Evolutionary conservation across 1,284 basidiomycete species (phyloP).

Genomic region (Papiliotrema laurentii): DNA sequence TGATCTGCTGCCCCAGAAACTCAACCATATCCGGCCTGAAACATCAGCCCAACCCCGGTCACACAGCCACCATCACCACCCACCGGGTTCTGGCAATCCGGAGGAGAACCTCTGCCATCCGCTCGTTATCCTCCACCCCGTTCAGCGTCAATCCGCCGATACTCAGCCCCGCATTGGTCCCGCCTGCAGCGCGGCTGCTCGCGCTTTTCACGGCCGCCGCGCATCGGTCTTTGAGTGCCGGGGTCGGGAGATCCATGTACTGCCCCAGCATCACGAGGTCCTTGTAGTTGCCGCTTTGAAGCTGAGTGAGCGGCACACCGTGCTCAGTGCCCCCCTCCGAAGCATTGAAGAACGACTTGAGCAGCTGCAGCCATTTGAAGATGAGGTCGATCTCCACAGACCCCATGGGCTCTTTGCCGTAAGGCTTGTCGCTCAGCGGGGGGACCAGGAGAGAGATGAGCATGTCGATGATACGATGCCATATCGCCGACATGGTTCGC

Average conservation of each 20-base stretch:
- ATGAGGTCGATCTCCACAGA: constrained; percentile 39
- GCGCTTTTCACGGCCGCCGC: constrained; percentile 39
- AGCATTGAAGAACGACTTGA: constrained; percentile 48
- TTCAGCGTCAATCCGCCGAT: constrained; percentile 12
- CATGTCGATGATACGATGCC: constrained; percentile 39
- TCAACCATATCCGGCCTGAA: constrained; percentile 27
- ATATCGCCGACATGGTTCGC: constrained; percentile 31
- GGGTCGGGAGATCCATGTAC: constrained; percentile 43
- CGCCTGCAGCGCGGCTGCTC: constrained; percentile 15
- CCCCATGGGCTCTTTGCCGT: constrained; percentile 11
- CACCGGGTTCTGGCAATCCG: constrained; percentile 43
- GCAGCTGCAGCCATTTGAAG: constrained; percentile 45
- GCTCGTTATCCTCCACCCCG: constrained; percentile 28
- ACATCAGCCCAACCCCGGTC: not conserved
- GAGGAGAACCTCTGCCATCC: constrained; percentile 44
- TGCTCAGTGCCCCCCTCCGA: constrained; percentile 38
- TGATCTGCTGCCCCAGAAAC: constrained; percentile 34
- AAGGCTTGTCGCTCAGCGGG: constrained; percentile 39
- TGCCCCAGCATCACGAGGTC: constrained; percentile 46
- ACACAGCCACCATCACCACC: constrained; percentile 10
- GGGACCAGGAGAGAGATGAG: constrained; percentile 44
- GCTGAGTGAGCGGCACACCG: constrained; percentile 35
- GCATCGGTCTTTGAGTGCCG: constrained; percentile 34
- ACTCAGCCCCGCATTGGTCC: constrained; percentile 1
- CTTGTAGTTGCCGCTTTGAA: constrained; percentile 38